These are phyloP conservation scores for Coemansia nantahalensis DNA, from an alignment of 192 early-diverging fungal species.

Conservation along the genomic window DNA sequence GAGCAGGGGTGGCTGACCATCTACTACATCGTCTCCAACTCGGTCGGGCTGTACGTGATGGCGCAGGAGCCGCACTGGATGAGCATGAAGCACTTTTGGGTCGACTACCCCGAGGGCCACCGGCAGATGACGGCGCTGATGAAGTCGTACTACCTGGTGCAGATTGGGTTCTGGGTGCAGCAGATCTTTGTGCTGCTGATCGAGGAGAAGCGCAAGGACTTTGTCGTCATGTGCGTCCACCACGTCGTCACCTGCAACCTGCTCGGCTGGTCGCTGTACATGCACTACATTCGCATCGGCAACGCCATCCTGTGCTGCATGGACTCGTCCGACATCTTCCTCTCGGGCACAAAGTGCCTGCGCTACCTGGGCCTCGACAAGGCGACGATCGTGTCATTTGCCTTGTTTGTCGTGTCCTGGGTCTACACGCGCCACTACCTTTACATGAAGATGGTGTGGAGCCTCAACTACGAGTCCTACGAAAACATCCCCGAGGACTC, in stretches of 20 bases:
- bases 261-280: conserved; percentile 61
- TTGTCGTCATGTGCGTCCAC: conserved; percentile 67
- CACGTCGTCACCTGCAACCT: conserved; percentile 74
- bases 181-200: conserved; percentile 72
- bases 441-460: conserved; percentile 62
- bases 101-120: conserved; percentile 65
- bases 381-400: conserved; percentile 63
- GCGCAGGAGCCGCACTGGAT: conserved; percentile 68
- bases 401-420: conserved; percentile 68
- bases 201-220: conserved; percentile 74
- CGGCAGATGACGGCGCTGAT: conserved; percentile 49
- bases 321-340: conserved; percentile 78
- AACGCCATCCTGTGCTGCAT: conserved; percentile 73
- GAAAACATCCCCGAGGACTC: conserved; percentile 3
- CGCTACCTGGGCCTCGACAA: conserved; percentile 65
- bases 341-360: conserved; percentile 72
- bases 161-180: conserved; percentile 78
- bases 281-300: conserved; percentile 74
- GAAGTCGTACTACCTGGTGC: conserved; percentile 74
- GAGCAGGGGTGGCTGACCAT: conserved; percentile 71
- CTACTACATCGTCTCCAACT: conserved; percentile 63
- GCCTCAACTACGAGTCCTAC: conserved; percentile 55
- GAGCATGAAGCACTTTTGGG: conserved; percentile 67
- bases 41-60: conserved; percentile 67
- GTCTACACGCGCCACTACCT: conserved; percentile 71